A percentile compares a stretch with the other conserved stretches of the same genome.
These are phyloP conservation scores for Staphylotrichum longicolle DNA, from an alignment of 495 filamentous ascomycete species.

Conservation along the genomic window DNA sequence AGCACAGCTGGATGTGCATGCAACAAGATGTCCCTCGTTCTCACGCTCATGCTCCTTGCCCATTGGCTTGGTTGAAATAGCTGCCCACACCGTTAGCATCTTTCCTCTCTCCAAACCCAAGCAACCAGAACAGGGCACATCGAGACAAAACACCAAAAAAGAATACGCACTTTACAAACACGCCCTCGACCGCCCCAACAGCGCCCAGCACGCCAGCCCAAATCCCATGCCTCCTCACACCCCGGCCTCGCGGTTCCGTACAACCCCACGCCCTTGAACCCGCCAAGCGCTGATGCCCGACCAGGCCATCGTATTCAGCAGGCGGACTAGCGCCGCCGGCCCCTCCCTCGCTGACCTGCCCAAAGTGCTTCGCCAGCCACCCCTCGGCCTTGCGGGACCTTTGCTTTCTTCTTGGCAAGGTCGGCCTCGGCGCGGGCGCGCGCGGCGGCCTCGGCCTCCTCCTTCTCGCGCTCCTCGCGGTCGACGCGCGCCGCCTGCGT, in stretches of 20 bases:
- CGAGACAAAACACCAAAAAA: background rate
- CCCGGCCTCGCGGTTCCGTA: conserved; percentile 64
- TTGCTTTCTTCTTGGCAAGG: conserved; percentile 50
- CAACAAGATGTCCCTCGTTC: no score
- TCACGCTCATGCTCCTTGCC: background rate
- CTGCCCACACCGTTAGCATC: conserved; percentile 9
- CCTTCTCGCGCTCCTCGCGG: conserved; percentile 42
- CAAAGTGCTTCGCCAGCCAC: conserved; percentile 39
- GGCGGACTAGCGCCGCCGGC: conserved; percentile 34
- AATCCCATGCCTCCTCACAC: conserved; percentile 68
- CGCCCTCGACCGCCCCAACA: conserved; percentile 43
- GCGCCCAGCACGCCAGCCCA: conserved; percentile 51
- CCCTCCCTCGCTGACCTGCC: conserved; percentile 26
- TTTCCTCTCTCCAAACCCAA: background rate
- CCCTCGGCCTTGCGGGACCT: conserved; percentile 42
- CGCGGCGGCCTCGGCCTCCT: conserved; percentile 45
- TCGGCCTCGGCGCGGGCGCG: conserved; percentile 47
- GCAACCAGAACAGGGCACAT: background rate
- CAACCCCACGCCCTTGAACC: conserved; percentile 47
- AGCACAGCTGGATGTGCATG: background rate
- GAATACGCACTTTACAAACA: conserved; percentile 40
- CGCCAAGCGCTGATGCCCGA: conserved; percentile 47
- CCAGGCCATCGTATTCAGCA: no score
- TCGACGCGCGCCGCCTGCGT: conserved; percentile 67
- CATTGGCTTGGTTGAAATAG: no score